Evolutionary conservation across 805 yeast species (phyloP), one percentile per base, ranked within the genome.

Genomic region (Torulaspora quercuum): DNA sequence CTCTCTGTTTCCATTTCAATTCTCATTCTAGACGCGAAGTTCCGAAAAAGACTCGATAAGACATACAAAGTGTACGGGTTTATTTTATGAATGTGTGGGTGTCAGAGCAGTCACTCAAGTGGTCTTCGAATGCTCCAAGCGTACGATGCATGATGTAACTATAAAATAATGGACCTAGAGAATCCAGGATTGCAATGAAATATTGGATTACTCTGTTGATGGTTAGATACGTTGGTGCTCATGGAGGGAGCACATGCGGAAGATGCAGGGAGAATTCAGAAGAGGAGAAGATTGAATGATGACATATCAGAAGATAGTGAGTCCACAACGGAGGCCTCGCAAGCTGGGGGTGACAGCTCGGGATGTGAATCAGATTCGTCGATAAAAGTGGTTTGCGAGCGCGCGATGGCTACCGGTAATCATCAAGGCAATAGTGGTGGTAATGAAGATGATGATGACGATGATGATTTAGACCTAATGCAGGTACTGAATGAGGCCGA

Each of bases 331-430:
- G 29, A 32, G 5, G 18, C 17, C n/a, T 21, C 25, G 12, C 25
- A 11, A 18, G 33, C 14, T 8, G 25, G 15, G 7, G 31, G 25
- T 19, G 39, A 25, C 3, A 36, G 24, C 10, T 21, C n/a, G 16
- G 29, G 15, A 18, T 23, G 26, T 19, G 41, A 38, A 11, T 26
- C 45, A 4, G 49, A 43, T 7, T 46, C 54, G 1, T 59, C 63
- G 2, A 19, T 52, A 6, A 36, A 35, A 34, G 42, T 48, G 6
- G 24, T 46, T 5, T 46, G 40, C 13, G 49, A 42, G 16, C 29
- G 42, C 15, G 38, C 29, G 12, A 29, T 31, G 11, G 19, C 12
- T 15, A 18, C 12, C 23, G 41, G n/a, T 13, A n/a, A n/a, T 8
- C 20, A 15, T 6, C 6, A 6, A 25, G 6, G 9, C n/a, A 20